Base-by-base conservation (phyloP, 2,329 filamentous ascomycete genomes). In the Colletotrichum coccodes region DNA sequence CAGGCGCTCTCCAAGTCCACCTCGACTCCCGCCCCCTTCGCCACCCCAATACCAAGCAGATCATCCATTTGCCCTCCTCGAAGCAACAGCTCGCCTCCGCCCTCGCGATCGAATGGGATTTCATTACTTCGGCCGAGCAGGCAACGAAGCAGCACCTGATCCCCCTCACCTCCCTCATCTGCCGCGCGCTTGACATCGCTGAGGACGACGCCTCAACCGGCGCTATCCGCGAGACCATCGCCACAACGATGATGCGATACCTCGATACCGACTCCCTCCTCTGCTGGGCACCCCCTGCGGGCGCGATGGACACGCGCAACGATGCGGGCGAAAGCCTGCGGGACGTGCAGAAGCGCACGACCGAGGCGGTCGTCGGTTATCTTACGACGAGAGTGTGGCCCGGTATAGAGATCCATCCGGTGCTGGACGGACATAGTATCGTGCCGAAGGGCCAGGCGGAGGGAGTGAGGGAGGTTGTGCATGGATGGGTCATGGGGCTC, bases 101-200 rank as follows among this genome's bases (percentile, higher is more conserved):
- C 64, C 90, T 99, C 71, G 96, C 95, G 3, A 83, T 97, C 50
- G 96, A 99, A 84, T 99, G 96, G 96, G 95, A 98, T 78, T 85
- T 92, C 56, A 87, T 99, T 70, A 87, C 91, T 28, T 93, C 92
- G 16, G 90, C 92, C 3, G 91, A 95, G 77, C 94, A 98, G 80
- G 94, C 94, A 0, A 87, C 95, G 44, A 93, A 92, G 78, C 89
- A 93, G 68, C 94, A 98, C 81, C 89, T 97, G 54, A 95, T 98
- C 72, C 96, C 96, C 16, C 84, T 99, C 71, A 98, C 95, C 3
- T 94, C 94, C 54, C 88, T 98, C 18, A 85, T 91, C 26, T 94
- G 94, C 71, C 91, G 96, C 52, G 95, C 94, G 0, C 80, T 95
- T 34, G 95, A 98, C 77, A 93, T 98, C 63, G 85, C 85, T 54